Base-by-base conservation (phyloP, 192 early-diverging fungal genomes). In the Coemansia umbellata region DNA sequence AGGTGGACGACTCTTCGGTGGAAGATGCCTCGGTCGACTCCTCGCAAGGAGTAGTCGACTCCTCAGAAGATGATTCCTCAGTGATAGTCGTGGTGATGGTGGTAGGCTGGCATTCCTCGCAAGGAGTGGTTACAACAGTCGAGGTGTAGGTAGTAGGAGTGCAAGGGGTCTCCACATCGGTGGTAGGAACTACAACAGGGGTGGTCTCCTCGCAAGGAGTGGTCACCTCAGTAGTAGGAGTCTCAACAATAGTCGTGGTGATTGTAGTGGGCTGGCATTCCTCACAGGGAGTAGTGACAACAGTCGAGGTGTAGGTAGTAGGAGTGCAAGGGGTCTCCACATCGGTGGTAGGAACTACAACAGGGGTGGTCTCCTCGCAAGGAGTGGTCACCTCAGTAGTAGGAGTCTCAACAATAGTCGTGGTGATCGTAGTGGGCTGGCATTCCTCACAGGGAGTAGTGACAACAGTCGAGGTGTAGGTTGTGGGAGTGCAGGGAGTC, bases 401-500 rank as follows among this genome's bases (percentile, higher is more conserved):
- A 5, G 51, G 48, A 18, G 51, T 53, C 60, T 43, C 58, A 9
- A 45, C 24, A 11, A 52, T 27, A 35, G 58, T 53, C 5, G 50
- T 53, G 32, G 49, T 45, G 18, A 19, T 28, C 21, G 58, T 47
- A 23, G 50, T 61, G 30, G 58, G 50, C 58, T 61, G 40, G 50
- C 50, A 53, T 33, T 44, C 58, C 32, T 61, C 58, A 43, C 58
- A 61, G n/a, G 50, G 58, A 22, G 50, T 61, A 4, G 49, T 53
- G 11, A 53, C 50, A 21, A 28, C 11, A 36, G 58, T 61, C 14
- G 58, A 49, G 40, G 58, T 61, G 50, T 47, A 45, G 32, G 58
- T 61, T 23, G 62, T 65, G 14, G 60, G 52, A 1, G 53, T 48
- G 61, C 61, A 57, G 3, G 55, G 45, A n/a, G 55, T 47, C 44